These are phyloP conservation scores for Acidiella bohemica DNA, from an alignment of 495 filamentous ascomycete genomes.

Conservation along the genomic window DNA sequence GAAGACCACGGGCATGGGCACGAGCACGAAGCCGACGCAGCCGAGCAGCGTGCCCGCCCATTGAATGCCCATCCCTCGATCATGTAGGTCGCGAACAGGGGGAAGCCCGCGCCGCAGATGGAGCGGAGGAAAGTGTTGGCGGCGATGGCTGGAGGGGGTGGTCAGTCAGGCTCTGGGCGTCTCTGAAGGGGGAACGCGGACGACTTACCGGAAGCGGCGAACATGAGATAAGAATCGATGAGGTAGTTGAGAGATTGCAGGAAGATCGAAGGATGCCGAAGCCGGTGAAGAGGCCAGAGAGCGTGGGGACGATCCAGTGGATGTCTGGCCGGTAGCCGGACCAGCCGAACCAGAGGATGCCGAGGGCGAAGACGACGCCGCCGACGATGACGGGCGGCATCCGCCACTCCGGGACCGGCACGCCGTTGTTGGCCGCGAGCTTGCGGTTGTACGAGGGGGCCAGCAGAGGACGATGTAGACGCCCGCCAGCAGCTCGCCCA, in stretches of 20 bases:
- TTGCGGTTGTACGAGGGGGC: constrained; percentile 44
- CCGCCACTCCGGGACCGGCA: constrained; percentile 78
- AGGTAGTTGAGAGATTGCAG: constrained; percentile 76
- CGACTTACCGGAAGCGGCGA: constrained; percentile 28
- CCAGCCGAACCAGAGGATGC: constrained; percentile 87
- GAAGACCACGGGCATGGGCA: constrained; percentile 65
- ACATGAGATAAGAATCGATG: constrained; percentile 78
- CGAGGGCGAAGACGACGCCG: constrained; percentile 52
- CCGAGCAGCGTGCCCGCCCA: constrained; percentile 69
- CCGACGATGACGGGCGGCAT: constrained; percentile 66
- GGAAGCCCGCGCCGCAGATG: constrained; percentile 62
- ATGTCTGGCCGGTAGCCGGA: constrained; percentile 44
- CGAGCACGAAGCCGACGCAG: constrained; percentile 50
- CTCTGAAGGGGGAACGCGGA: too few species aligned
- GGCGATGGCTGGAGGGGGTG: constrained; percentile 53
- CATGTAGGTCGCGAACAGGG: constrained; percentile 72
- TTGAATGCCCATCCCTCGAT: constrained; percentile 63
- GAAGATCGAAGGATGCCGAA: constrained; percentile 67
- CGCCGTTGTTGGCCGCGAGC: constrained; percentile 45
- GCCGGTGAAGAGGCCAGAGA: constrained; percentile 42
- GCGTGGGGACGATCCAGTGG: constrained; percentile 60
- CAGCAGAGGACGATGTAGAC: constrained; percentile 50
- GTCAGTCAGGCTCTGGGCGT: too few species aligned
- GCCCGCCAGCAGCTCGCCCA: constrained; percentile 57
- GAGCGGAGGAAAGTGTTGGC: constrained; percentile 82